Conservation (phyloP, 345 rosid genomes). For the Angophora floribunda region DNA sequence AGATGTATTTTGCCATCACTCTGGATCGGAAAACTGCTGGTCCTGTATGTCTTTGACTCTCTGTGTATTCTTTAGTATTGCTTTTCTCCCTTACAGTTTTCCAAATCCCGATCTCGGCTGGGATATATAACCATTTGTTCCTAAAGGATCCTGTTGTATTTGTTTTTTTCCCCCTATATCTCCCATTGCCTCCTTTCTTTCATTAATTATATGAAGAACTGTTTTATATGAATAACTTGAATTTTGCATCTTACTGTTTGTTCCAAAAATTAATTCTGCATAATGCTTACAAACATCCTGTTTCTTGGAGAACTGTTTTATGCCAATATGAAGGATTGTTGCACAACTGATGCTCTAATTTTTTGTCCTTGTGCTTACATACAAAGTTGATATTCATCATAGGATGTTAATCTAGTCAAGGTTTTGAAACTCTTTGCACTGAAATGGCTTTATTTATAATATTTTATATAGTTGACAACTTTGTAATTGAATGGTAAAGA, state of each 20-base stretch:
- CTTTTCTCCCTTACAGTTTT: background rate
- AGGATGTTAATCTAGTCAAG: background rate
- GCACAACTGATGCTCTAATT: background rate
- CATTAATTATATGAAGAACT: background rate
- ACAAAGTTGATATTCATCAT: background rate
- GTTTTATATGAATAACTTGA: background rate
- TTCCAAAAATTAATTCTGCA: background rate
- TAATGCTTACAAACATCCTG: background rate
- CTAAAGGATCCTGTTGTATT: background rate
- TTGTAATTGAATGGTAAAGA: background rate
- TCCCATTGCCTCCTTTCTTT: background rate
- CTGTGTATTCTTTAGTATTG: background rate
- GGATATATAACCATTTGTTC: background rate
- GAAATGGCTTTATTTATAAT: background rate
- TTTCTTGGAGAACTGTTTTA: background rate
- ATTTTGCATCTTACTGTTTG: background rate
- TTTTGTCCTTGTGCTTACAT: background rate
- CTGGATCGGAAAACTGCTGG: constrained; percentile 95
- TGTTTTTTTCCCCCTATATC: background rate
- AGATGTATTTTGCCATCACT: constrained; percentile 98
- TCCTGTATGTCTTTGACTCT: constrained; percentile 48
- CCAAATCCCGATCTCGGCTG: background rate
- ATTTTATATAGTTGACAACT: background rate
- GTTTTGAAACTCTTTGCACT: background rate
- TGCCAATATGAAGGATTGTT: background rate